Conservation (phyloP, 768 basidiomycete genomes). For the Chiua virens region DNA sequence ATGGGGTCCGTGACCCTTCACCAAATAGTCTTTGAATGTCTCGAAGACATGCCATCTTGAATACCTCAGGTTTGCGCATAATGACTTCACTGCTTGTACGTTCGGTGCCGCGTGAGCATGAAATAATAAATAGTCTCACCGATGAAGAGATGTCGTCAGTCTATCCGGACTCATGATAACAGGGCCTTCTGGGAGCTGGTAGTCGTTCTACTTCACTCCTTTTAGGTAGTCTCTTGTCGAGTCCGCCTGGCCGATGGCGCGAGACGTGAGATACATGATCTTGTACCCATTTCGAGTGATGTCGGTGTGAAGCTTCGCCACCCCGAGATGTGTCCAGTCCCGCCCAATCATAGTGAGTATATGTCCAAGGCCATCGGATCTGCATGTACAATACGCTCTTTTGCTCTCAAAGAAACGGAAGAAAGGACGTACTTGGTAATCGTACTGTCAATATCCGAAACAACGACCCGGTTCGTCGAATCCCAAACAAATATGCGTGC, state of each 20-base stretch:
- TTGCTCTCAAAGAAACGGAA: not conserved
- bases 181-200: constrained; percentile 95
- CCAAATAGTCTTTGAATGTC: constrained; percentile 94
- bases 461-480: constrained; percentile 82
- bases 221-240: constrained; percentile 93
- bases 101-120: not conserved
- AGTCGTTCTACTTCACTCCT: constrained; percentile 93
- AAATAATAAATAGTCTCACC: constrained; percentile 50
- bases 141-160: constrained; percentile 89
- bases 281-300: constrained; percentile 95
- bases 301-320: constrained; percentile 96
- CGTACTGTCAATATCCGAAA: constrained; percentile 98
- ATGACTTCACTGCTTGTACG: constrained; percentile 78
- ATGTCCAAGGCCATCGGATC: constrained; percentile 94
- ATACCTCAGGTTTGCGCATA: constrained; percentile 98
- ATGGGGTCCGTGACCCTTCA: constrained; percentile 66
- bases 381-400: constrained; percentile 27
- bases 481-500: constrained; percentile 97
- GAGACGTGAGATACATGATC: constrained; percentile 95
- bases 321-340: constrained; percentile 97
- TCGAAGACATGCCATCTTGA: constrained; percentile 98
- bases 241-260: constrained; percentile 97
- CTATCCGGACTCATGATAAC: constrained; percentile 99
- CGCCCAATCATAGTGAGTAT: constrained; percentile 97
- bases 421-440: constrained; percentile 83